Evolutionary conservation across 1,284 basidiomycete species (phyloP).

Genomic region (Leccinum solheimii): DNA sequence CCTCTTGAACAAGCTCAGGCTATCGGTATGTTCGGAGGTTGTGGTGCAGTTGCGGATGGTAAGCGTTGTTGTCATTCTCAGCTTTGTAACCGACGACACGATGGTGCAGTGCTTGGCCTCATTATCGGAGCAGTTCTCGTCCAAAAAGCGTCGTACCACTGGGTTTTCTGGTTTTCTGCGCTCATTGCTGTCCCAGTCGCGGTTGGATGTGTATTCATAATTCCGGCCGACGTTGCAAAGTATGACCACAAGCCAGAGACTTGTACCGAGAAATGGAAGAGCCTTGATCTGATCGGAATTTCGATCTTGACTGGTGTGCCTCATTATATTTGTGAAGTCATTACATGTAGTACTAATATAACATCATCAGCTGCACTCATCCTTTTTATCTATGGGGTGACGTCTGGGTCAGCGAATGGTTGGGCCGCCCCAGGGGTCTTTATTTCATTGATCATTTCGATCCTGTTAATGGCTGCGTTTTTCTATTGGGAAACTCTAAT

Average conservation of each 20-base stretch:
- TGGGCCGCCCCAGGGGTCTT: constrained; percentile 45
- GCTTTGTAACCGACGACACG: not conserved
- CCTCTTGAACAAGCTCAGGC: constrained; percentile 46
- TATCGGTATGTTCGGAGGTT: constrained; percentile 46
- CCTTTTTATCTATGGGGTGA: constrained; percentile 52
- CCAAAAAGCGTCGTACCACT: constrained; percentile 42
- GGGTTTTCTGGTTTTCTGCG: constrained; percentile 49
- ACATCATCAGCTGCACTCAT: constrained; percentile 32
- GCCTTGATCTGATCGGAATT: constrained; percentile 36
- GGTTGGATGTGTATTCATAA: constrained; percentile 32
- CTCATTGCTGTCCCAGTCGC: constrained; percentile 41
- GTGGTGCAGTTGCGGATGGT: constrained; percentile 48
- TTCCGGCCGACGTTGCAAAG: constrained; percentile 22
- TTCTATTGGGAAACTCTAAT: constrained; percentile 42
- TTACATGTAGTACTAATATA: constrained; percentile 7
- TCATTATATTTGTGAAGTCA: constrained; percentile 20
- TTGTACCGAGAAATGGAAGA: constrained; percentile 21
- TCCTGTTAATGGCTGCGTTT: constrained; percentile 37
- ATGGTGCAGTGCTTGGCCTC: constrained; percentile 31
- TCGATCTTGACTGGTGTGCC: constrained; percentile 33
- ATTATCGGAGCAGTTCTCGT: constrained; percentile 39
- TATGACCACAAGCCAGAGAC: not conserved
- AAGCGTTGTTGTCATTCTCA: constrained; percentile 7
- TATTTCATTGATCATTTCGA: constrained; percentile 41
- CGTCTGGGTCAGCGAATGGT: constrained; percentile 44